Base-by-base conservation (phyloP, 352 stramenopile species). In the Pythium coloratum region DNA sequence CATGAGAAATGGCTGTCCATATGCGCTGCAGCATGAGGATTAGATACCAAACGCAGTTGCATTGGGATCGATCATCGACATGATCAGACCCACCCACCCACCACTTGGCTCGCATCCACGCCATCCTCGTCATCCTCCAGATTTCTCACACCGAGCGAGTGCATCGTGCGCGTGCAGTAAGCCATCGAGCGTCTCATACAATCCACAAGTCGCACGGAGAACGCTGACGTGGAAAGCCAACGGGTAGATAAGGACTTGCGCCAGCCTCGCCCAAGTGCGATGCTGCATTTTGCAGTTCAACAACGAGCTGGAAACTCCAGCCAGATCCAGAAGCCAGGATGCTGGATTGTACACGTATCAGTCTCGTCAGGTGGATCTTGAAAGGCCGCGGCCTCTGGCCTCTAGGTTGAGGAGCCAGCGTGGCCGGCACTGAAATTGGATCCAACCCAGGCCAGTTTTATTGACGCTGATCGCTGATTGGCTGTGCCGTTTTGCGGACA, bases 301-400 rank as follows among this genome's bases (percentile, higher is more conserved):
- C 40, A 6, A 4, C 40, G 40, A 3, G 47, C 47, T 20, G 34
- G 20, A 55, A 55, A 34, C 47, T 34, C 47, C 6, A 20, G 26
- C 26, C 20, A 49, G 40, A 49, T 20, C 40, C 3, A 7, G 40
- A 49, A 16, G 8, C 16, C 13, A 7, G 16, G 40, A 20, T 24
- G 14, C 40, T 49, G 16, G 40, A 49, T 49, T 46, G 8, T 49
- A 18, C 20, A 24, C 20, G 20, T 49, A 44, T 24, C 40, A 56
- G 55, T 69, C 62, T 69, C 55, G 55, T 69, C 62, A 33, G 62
- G 62, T 63, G 62, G 42, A 69, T 69, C 62, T 57, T 69, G 62
- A 69, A 69, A 69, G 62, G 62, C 51, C 62, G 59, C 62, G 33
- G 18, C 16, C 40, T 49, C 40, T 49, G 40, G 40, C 20, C 40